Evolutionary conservation across 768 basidiomycete genomes (phyloP).

Genomic region (Mycena alexandri): DNA sequence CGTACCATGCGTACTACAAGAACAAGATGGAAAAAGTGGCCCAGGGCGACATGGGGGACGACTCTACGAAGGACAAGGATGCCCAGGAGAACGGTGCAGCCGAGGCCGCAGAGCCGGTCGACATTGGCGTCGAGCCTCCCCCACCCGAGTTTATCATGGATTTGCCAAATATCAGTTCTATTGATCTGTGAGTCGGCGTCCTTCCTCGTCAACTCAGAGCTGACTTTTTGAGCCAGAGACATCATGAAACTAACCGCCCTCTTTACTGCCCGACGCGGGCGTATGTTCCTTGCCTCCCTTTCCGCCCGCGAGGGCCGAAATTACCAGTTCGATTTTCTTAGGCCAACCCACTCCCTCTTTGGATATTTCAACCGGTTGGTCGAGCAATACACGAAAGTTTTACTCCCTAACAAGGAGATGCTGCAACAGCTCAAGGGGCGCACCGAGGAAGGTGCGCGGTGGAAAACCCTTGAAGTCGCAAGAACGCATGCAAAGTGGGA

Average conservation of each 20-base stretch:
- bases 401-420: slow-evolving; percentile 84
- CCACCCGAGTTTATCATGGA: slow-evolving; percentile 86
- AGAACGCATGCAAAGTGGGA: slow-evolving; percentile 91
- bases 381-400: slow-evolving; percentile 93
- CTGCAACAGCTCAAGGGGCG: slow-evolving; percentile 78
- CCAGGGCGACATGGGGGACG: slow-evolving; percentile 81
- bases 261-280: slow-evolving; percentile 93
- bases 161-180: slow-evolving; percentile 86
- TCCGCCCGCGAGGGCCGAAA: slow-evolving; percentile 93
- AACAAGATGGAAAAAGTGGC: slow-evolving; percentile 88
- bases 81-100: slow-evolving; percentile 51
- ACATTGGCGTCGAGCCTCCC: slow-evolving; percentile 83
- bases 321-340: slow-evolving; percentile 97
- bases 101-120: slow-evolving; percentile 61
- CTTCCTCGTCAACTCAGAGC: slow-evolving; percentile 6
- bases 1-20: slow-evolving; percentile 98
- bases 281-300: slow-evolving; percentile 85
- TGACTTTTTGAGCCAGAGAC: slow-evolving; percentile 65
- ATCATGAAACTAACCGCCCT: slow-evolving; percentile 97
- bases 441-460: slow-evolving; percentile 73
- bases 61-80: slow-evolving; percentile 61
- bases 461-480: slow-evolving; percentile 84
- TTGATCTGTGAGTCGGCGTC: slow-evolving; percentile 82
- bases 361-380: slow-evolving; percentile 97
- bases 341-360: slow-evolving; percentile 96